phyloP scores from a whole-genome alignment of 169 alveolate genomes.

The Babesia caballi region DNA sequence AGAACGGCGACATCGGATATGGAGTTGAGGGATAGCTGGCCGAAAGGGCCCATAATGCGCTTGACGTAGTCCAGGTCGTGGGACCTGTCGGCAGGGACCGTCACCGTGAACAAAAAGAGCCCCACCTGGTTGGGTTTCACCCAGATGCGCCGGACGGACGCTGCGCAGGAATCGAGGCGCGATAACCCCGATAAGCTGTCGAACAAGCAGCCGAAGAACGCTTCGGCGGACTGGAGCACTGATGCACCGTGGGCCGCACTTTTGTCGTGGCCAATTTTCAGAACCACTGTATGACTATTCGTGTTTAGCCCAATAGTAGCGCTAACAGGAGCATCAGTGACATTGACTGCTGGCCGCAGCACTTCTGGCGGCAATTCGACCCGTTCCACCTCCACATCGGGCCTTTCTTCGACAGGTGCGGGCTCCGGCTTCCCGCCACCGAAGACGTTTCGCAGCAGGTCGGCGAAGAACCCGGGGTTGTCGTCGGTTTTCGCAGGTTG shows the following conservation, averaged over 20 bases:
- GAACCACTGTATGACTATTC: background rate
- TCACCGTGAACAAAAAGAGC: background rate
- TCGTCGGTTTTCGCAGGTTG: too few relatives aligned
- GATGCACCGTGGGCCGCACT: background rate
- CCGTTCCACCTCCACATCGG: background rate
- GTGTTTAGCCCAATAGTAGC: background rate
- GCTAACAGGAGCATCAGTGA: too few relatives aligned
- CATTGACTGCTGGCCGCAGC: too few relatives aligned
- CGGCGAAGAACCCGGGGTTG: background rate
- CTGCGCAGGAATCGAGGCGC: background rate
- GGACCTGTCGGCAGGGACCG: background rate
- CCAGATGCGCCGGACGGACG: background rate
- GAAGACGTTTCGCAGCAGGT: background rate
- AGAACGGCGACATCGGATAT: background rate
- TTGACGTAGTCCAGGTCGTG: conserved; percentile 2
- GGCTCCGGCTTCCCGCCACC: background rate
- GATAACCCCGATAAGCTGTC: background rate
- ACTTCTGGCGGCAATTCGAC: too few relatives aligned
- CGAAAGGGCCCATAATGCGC: background rate
- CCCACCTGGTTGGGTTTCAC: background rate
- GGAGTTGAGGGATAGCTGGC: background rate
- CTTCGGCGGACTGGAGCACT: background rate
- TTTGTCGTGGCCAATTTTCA: background rate
- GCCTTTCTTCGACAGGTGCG: background rate
- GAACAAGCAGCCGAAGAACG: background rate